Percentiles rank a stretch among this genome's conserved stretches.
phyloP scores from a whole-genome alignment of 345 rosid species.

The Schrenkiella parvula region DNA sequence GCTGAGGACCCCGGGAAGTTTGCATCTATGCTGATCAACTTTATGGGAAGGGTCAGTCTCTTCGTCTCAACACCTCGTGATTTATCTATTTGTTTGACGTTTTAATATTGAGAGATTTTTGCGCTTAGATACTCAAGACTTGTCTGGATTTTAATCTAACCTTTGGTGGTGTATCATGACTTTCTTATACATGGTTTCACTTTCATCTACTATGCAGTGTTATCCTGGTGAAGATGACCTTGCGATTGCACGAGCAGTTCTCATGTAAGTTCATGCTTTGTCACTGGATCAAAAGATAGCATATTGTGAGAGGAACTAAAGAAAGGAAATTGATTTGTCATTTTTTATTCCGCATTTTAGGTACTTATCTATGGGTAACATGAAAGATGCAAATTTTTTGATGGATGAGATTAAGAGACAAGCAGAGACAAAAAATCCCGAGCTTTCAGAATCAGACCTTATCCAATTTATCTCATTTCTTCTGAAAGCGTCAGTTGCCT shows the following conservation, averaged over 20 bases:
- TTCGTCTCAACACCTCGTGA: not conserved
- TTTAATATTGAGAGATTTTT: not conserved
- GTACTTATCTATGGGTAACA: slow-evolving; percentile 79
- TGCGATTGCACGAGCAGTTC: slow-evolving; percentile 75
- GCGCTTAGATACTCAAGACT: not conserved
- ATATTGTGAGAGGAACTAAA: not conserved
- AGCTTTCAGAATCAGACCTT: slow-evolving; percentile 61
- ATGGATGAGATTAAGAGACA: slow-evolving; percentile 77
- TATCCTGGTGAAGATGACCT: slow-evolving; percentile 99
- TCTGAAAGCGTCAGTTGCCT: slow-evolving; percentile 60
- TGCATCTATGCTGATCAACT: slow-evolving; percentile 67
- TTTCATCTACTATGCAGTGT: slow-evolving; percentile 56
- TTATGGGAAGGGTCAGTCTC: slow-evolving; percentile 79
- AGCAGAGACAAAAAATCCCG: slow-evolving; percentile 49
- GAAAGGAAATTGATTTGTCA: not conserved
- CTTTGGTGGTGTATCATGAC: not conserved
- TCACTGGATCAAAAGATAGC: not conserved
- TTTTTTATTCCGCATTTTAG: slow-evolving; percentile 28
- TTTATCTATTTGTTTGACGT: not conserved
- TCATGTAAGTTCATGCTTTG: slow-evolving; percentile 50
- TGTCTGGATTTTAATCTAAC: not conserved
- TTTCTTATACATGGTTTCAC: not conserved
- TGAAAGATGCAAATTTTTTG: slow-evolving; percentile 72
- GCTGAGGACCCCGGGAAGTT: slow-evolving; percentile 69
- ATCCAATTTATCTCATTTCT: slow-evolving; percentile 56